Conservation (phyloP, 331 rosid species). For the Ulmus americana region DNA sequence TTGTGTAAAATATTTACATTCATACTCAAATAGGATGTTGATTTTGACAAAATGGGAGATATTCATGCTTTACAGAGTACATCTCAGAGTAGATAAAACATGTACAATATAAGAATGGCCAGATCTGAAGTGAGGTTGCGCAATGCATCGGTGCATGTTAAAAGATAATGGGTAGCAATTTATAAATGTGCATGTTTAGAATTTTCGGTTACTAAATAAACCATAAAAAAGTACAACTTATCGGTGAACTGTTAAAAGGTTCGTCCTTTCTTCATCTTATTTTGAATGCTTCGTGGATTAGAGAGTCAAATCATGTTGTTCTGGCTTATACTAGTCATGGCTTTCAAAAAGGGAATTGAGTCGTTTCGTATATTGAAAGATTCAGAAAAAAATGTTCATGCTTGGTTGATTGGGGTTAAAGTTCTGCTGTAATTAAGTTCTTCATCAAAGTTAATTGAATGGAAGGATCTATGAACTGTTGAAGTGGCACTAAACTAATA, state of each 20-base stretch:
- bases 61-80: neutral
- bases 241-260: neutral
- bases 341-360: neutral
- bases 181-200: neutral
- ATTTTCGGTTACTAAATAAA: neutral
- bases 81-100: neutral
- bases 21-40: neutral
- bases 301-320: neutral
- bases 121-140: neutral
- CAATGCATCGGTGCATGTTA: neutral
- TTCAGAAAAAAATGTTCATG: neutral
- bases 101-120: neutral
- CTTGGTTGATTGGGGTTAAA: neutral
- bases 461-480: neutral
- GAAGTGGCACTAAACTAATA: constrained; percentile 8
- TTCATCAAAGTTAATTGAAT: neutral
- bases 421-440: neutral
- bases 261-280: neutral
- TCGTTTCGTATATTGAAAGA: neutral
- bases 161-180: neutral
- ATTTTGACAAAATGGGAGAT: neutral
- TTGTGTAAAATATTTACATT: too few species aligned
- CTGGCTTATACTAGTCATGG: neutral
- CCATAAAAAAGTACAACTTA: neutral
- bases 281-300: neutral